Conservation (phyloP, 345 rosid species). For the Eucalyptus erythrocorys region DNA sequence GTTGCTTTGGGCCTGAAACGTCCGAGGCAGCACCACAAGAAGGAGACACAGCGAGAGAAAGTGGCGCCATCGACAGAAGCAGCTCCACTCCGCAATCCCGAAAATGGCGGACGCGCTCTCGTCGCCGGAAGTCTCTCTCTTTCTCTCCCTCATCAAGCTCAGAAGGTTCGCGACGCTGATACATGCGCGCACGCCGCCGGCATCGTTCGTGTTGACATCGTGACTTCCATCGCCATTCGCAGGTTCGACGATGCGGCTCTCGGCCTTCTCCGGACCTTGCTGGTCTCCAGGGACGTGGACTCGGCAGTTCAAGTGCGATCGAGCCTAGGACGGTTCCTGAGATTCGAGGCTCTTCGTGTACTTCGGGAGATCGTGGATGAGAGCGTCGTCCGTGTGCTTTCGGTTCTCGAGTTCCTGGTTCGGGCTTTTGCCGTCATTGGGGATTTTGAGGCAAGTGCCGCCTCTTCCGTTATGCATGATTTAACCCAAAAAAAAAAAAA, state of each 20-base stretch:
- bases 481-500: not conserved
- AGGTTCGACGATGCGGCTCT: constrained; percentile 57
- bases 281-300: constrained; percentile 38
- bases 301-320: constrained; percentile 28
- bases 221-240: not conserved
- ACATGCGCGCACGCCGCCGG: not conserved
- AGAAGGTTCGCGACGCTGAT: constrained; percentile 23
- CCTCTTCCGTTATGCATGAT: not conserved
- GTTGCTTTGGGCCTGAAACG: not conserved
- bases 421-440: constrained; percentile 65
- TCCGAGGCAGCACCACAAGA: not conserved
- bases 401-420: constrained; percentile 59
- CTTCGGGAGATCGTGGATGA: constrained; percentile 25
- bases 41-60: not conserved
- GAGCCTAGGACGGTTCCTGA: constrained; percentile 31
- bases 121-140: constrained; percentile 17
- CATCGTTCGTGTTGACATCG: not conserved
- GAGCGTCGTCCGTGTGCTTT: constrained; percentile 41
- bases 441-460: constrained; percentile 43
- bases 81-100: not conserved
- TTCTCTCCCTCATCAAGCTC: constrained; percentile 30
- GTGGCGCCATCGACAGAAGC: not conserved
- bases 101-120: constrained; percentile 5
- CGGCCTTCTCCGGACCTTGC: constrained; percentile 39
- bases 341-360: constrained; percentile 27